These are phyloP conservation scores for Sicyos edulis DNA, from an alignment of 306 rosid genomes.

Conservation along the genomic window DNA sequence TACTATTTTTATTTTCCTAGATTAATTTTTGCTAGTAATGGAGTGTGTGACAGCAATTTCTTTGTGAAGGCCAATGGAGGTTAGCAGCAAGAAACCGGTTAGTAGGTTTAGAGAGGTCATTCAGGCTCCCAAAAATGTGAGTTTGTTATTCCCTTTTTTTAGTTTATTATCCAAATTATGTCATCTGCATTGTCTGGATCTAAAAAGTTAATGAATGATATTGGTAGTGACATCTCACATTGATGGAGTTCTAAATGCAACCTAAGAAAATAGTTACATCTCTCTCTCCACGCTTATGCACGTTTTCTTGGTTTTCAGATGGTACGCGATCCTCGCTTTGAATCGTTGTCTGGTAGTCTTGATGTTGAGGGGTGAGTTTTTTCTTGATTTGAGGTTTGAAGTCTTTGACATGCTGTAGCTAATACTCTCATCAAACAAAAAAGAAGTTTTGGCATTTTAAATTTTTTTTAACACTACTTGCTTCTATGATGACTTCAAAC, in stretches of 20 bases:
- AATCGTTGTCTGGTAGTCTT: slow-evolving; percentile 57
- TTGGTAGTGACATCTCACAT: neutral
- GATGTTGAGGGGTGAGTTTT: slow-evolving; percentile 58
- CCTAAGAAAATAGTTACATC: neutral
- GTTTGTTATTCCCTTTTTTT: slow-evolving; percentile 18
- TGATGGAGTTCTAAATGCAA: neutral
- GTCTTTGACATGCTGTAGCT: neutral
- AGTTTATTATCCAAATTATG: neutral
- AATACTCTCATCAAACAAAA: neutral
- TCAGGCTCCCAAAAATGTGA: slow-evolving; percentile 74
- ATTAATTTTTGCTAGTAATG: slow-evolving; percentile 15
- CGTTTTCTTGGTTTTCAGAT: slow-evolving; percentile 37
- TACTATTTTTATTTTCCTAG: neutral
- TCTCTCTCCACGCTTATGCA: neutral
- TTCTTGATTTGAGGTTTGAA: neutral
- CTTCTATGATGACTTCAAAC: neutral
- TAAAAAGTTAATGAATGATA: neutral
- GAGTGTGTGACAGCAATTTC: slow-evolving; percentile 18
- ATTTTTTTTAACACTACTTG: neutral
- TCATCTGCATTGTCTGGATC: neutral
- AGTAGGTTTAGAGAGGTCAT: slow-evolving; percentile 58
- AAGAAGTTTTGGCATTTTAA: neutral
- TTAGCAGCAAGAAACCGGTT: slow-evolving; percentile 73
- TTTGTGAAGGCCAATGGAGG: slow-evolving; percentile 80
- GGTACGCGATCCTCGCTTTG: slow-evolving; percentile 72